Base-by-base conservation (phyloP, 805 yeast genomes). In the Sugiyamaella valdiviana region DNA sequence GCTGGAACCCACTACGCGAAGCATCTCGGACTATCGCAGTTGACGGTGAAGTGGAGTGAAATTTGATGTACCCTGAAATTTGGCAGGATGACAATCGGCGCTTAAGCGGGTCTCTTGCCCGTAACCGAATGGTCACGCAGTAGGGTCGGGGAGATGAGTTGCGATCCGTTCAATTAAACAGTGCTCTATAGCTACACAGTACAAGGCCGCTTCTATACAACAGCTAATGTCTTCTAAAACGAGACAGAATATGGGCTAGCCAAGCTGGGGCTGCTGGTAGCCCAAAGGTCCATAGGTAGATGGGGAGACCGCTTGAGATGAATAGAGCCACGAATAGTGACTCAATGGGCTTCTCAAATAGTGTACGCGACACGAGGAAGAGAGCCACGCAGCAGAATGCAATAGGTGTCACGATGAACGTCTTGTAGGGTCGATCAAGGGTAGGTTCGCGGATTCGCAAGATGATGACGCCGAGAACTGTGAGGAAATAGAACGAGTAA, bases 391-490 rank as follows among this genome's bases (percentile, higher is more conserved):
- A 58, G 50, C 69, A 62, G 44, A 67, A 67, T 29, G 63, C 19
- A 5, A 67, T 51, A 1, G 74, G 74, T 1, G 71, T 67, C 10
- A 57, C 42, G 12, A 66, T 57, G 57, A 59, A 66, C 2, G 68
- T 63, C 46, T 60, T 60, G 57, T 64, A 69, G 1, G 74, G 73
- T 35, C 74, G 50, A 5, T 53, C 61, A 10, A 70, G 54, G 1
- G 54, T 49, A 0, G 73, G 72, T 44, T 67, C 66, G 9, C 55
- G 51, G 42, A 58, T 55, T 19, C 73, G 53, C 37, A 70, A 54
- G 17, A 60, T 54, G 24, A 70, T 55, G 14, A 70, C 63, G 1
- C 74, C 73, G 3, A 63, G 52, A 2, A 70, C 73, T 0, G 72
- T 61, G 38, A 63, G 44, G 36, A 62, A 56, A 53, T 62, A 66